A percentile compares a stretch with the other conserved stretches of the same genome.
These are phyloP conservation scores for Lactarius vividus DNA, from an alignment of 768 basidiomycete species.

Conservation along the genomic window DNA sequence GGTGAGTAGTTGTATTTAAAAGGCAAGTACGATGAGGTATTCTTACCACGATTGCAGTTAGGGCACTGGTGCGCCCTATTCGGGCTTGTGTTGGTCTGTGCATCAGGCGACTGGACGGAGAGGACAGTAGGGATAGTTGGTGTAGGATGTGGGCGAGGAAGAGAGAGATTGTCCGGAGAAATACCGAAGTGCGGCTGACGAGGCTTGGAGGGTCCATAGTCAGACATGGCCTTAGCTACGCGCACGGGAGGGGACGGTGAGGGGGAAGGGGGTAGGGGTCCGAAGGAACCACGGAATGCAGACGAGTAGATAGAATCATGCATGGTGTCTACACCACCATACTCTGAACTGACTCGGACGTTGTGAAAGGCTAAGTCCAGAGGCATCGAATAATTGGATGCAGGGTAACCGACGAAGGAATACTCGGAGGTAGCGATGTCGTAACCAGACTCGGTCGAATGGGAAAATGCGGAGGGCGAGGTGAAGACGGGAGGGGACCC, in stretches of 20 bases:
- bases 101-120: constrained; percentile 37
- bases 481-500: constrained; percentile 62
- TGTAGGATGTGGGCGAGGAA: constrained; percentile 47
- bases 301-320: constrained; percentile 14
- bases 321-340: constrained; percentile 35
- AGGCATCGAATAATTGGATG: constrained; percentile 40
- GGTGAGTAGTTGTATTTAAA: constrained; percentile 7
- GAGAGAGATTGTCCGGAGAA: constrained; percentile 38
- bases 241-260: constrained; percentile 24
- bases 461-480: constrained; percentile 75
- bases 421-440: constrained; percentile 49
- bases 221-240: constrained; percentile 26
- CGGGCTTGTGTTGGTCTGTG: constrained; percentile 54
- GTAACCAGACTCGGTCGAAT: constrained; percentile 74
- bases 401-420: constrained; percentile 56
- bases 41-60: constrained; percentile 67
- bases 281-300: constrained; percentile 28
- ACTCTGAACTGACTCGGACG: constrained; percentile 59
- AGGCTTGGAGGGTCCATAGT: constrained; percentile 25
- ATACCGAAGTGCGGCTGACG: constrained; percentile 33
- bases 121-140: constrained; percentile 42
- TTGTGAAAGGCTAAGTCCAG: constrained; percentile 71
- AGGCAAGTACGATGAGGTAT: constrained; percentile 14
- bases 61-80: constrained; percentile 79
- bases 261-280: constrained; percentile 21